Conservation (phyloP, 148 eudicot genomes). For the Cornus controversa region DNA sequence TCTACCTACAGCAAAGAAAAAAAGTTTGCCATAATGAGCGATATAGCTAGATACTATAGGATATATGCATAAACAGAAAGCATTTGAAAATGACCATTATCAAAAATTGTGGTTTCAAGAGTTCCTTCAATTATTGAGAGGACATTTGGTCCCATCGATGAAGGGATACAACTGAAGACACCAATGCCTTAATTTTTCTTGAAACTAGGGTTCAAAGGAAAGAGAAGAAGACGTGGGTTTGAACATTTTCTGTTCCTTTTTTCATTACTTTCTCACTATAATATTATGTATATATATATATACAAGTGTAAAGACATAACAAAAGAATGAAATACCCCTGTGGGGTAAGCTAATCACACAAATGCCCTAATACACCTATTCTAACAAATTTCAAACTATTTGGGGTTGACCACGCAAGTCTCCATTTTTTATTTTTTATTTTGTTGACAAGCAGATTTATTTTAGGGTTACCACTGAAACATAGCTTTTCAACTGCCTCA, state of each 20-base stretch:
- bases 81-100: neutral
- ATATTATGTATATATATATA: no score
- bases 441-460: neutral
- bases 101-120: neutral
- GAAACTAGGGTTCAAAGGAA: no score
- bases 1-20: conserved; percentile 52
- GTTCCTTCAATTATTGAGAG: neutral
- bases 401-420: neutral
- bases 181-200: neutral
- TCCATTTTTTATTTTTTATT: no score
- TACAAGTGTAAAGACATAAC: no score
- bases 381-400: neutral
- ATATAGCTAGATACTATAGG: neutral
- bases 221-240: no score
- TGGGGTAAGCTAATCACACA: no score
- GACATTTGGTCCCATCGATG: neutral
- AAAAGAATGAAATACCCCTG: no score
- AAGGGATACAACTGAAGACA: neutral
- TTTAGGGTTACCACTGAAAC: neutral
- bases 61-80: neutral
- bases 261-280: no score
- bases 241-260: no score
- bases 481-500: neutral
- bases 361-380: no score
- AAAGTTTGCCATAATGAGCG: neutral